Evolutionary conservation across 805 yeast genomes (phyloP).

Genomic region (Yueomyces sinensis): DNA sequence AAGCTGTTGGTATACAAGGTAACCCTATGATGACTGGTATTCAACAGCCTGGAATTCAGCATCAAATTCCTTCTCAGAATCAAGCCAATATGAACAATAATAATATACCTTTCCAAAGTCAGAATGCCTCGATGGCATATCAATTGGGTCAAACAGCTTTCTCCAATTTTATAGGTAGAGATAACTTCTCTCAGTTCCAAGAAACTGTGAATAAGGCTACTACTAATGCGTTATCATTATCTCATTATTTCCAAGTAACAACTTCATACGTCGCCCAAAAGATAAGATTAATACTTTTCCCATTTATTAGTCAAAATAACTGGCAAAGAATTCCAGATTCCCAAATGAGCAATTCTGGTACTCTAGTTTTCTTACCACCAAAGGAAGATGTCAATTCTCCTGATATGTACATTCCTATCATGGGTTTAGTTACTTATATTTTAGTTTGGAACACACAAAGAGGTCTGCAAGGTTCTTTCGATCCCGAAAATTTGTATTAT

Average conservation of each 20-base stretch:
- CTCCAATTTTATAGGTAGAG: slow-evolving; percentile 29
- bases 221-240: slow-evolving; percentile 35
- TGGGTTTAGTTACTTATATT: slow-evolving; percentile 84
- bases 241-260: slow-evolving; percentile 84
- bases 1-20: slow-evolving; percentile 5
- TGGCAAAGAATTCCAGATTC: slow-evolving; percentile 51
- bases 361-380: slow-evolving; percentile 40
- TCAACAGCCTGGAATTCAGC: slow-evolving; percentile 6
- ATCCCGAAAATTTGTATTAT: slow-evolving; percentile 83
- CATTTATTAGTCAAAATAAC: slow-evolving; percentile 63
- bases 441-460: slow-evolving; percentile 71
- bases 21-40: slow-evolving; percentile 11
- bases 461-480: slow-evolving; percentile 81
- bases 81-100: slow-evolving; percentile 16
- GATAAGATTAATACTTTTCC: slow-evolving; percentile 62
- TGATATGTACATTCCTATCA: slow-evolving; percentile 86
- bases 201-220: slow-evolving; percentile 32
- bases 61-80: slow-evolving; percentile 22
- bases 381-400: slow-evolving; percentile 86
- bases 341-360: slow-evolving; percentile 5
- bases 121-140: slow-evolving; percentile 71
- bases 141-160: slow-evolving; percentile 82
- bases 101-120: slow-evolving; percentile 49
- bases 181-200: slow-evolving; percentile 43
- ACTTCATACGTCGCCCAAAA: slow-evolving; percentile 75